Conservation (phyloP, 2,329 filamentous ascomycete genomes). For the Clarireedia sp. region DNA sequence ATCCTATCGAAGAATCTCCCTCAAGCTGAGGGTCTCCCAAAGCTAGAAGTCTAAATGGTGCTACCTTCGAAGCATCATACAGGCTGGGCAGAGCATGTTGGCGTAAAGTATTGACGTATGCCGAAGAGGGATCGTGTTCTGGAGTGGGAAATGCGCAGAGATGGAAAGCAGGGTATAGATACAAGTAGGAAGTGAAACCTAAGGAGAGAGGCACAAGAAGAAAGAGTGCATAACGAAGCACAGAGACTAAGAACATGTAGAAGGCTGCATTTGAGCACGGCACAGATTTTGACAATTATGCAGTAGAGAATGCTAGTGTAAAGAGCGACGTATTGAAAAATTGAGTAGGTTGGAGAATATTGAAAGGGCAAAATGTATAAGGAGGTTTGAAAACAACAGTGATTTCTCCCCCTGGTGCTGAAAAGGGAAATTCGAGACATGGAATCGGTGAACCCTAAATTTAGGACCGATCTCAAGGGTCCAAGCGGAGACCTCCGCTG, state of each 20-base stretch:
- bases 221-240: constrained; percentile 32
- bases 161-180: constrained; percentile 76
- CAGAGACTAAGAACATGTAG: constrained; percentile 28
- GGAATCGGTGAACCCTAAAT: no score
- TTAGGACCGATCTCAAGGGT: no score
- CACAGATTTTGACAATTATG: background rate
- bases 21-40: constrained; percentile 91
- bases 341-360: no score
- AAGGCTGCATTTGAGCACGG: constrained; percentile 19
- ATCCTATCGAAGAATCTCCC: constrained; percentile 76
- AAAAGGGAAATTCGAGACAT: no score
- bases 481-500: no score
- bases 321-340: no score
- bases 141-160: constrained; percentile 67
- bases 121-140: constrained; percentile 17
- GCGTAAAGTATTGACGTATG: constrained; percentile 24
- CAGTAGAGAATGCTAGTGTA: background rate
- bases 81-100: constrained; percentile 17
- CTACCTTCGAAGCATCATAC: constrained; percentile 31
- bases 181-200: constrained; percentile 68
- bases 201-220: constrained; percentile 58
- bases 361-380: no score
- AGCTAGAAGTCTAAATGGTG: constrained; percentile 79
- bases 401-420: no score
- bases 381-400: no score